Base-by-base conservation (phyloP, 305 asterid species). In the Fraxinus ornus region DNA sequence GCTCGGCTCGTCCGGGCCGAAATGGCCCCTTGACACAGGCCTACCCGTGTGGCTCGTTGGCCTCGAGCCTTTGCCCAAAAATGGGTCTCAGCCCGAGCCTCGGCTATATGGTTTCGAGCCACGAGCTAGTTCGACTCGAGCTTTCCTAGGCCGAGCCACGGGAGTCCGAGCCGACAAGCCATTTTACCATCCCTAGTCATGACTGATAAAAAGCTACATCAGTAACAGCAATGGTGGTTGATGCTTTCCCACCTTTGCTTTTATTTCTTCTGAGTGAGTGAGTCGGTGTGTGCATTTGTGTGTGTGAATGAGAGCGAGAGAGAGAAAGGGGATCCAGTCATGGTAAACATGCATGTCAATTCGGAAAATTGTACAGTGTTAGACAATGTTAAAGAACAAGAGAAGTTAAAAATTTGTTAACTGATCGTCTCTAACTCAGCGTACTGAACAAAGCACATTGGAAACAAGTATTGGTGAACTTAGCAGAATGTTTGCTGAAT, bases 401-500 rank as follows among this genome's bases (percentile, higher is more conserved):
- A 49, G 21, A 41, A 10, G 13, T 9, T 41, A 41, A 41, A 41
- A 41, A 41, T 41, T 22, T 1, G 74, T 24, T 60, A 4, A 28
- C 21, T 26, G 9, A 17, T 49, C 22, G 7, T 71, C 3, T 71
- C 13, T 32, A 71, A 15, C 41, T 70, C 15, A 17, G n/a, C 10
- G 12, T 13, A 71, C 76, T 17, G 19, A 71, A 68, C 37, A 10
- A 52, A 52, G 62, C 22, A 52, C 62, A 52, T 52, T 52, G 62
- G 62, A n/a, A 52, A 52, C 62, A 52, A 44, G n/a, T 30, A 68
- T 30, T 68, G 19, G 21, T 68, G 75, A 68, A 68, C 75, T 84
- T 84, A 90, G 91, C 91, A 86, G 90, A 95, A 95, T 60, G 97
- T 93, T 88, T 88, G 94, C 88, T 92, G 98, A 88, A 95, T 90